phyloP scores from a whole-genome alignment of 1,139 yeast genomes.

The Taphrina betulina region DNA sequence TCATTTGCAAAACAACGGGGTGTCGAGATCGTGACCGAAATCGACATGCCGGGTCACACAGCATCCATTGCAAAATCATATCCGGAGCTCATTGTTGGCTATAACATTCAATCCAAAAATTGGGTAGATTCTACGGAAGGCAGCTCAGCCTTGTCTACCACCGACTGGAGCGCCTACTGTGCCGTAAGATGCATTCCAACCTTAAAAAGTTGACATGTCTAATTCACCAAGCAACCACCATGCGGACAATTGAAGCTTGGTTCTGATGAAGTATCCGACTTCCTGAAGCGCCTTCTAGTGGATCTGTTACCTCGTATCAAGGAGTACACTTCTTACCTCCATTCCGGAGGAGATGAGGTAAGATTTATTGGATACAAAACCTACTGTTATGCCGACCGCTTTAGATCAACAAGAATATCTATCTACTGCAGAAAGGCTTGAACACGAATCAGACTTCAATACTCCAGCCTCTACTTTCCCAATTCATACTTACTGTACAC shows the following conservation, averaged over 20 bases:
- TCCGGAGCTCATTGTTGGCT: slow-evolving; percentile 10
- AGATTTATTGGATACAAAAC: too few species aligned
- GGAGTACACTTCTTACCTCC: slow-evolving; percentile 41
- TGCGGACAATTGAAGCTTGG: slow-evolving; percentile 48
- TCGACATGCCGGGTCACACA: slow-evolving; percentile 55
- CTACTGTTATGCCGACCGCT: too few species aligned
- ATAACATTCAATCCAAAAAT: slow-evolving; percentile 1
- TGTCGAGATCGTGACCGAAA: slow-evolving; percentile 52
- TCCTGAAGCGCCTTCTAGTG: slow-evolving; percentile 49
- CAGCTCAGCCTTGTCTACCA: background rate
- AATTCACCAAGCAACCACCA: slow-evolving; percentile 53
- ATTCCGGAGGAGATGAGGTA: slow-evolving; percentile 27
- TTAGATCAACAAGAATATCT: slow-evolving; percentile 20
- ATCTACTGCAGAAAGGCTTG: slow-evolving; percentile 4
- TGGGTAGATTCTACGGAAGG: slow-evolving; percentile 42
- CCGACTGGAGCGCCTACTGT: slow-evolving; percentile 16
- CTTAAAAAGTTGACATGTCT: slow-evolving; percentile 44
- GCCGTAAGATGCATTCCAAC: background rate
- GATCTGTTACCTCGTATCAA: slow-evolving; percentile 46
- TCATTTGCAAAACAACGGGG: slow-evolving; percentile 49
- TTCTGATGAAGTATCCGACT: slow-evolving; percentile 47
- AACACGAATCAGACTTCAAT: slow-evolving; percentile 9
- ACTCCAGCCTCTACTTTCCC: slow-evolving; percentile 14
- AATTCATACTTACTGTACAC: slow-evolving; percentile 7
- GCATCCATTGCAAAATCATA: slow-evolving; percentile 42